These are phyloP conservation scores for Talaromyces stipitatus DNA, from an alignment of 495 filamentous ascomycete genomes.

Conservation along the genomic window DNA sequence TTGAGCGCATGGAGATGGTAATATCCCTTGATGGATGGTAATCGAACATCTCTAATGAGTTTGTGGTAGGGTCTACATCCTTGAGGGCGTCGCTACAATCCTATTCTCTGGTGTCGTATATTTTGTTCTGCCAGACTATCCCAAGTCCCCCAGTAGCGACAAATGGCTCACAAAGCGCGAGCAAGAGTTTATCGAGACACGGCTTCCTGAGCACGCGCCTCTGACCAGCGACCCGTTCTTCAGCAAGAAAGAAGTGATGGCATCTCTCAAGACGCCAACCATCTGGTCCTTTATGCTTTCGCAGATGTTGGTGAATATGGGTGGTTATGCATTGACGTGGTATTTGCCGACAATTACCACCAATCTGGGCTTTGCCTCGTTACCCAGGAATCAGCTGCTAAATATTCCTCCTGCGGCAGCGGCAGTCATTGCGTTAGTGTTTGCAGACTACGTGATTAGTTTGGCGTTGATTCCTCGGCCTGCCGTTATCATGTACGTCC, in stretches of 20 bases:
- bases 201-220: conserved; percentile 31
- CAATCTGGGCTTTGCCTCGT: conserved; percentile 21
- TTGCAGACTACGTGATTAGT: neutral
- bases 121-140: conserved; percentile 28
- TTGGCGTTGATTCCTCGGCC: neutral
- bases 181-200: conserved; percentile 31
- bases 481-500: neutral
- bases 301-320: conserved; percentile 23
- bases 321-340: conserved; percentile 21
- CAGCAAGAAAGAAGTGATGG: conserved; percentile 24
- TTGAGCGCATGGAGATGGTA: conserved; percentile 31
- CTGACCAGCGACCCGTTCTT: conserved; percentile 25
- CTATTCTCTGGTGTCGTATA: conserved; percentile 22
- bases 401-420: conserved; percentile 21
- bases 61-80: conserved; percentile 11
- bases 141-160: conserved; percentile 8
- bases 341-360: conserved; percentile 23
- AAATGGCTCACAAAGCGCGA: conserved; percentile 33
- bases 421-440: conserved; percentile 14
- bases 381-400: conserved; percentile 24
- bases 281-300: conserved; percentile 24
- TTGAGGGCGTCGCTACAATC: conserved; percentile 30
- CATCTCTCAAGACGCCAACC: conserved; percentile 19
- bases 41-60: neutral
- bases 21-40: neutral